phyloP scores from a whole-genome alignment of 2,329 filamentous ascomycete species.

The Colletotrichum aenigma region DNA sequence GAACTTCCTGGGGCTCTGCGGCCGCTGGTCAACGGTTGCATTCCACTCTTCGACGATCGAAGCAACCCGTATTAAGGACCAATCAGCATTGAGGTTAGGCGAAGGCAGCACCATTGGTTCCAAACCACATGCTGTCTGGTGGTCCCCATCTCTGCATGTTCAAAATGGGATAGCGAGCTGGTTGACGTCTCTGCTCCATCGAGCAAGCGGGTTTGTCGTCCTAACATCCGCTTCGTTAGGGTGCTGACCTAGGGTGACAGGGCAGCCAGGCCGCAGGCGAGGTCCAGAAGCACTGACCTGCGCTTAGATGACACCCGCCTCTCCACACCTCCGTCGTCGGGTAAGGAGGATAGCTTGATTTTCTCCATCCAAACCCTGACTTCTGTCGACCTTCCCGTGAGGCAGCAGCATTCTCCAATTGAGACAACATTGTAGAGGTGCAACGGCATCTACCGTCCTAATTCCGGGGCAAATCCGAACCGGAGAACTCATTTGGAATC shows the following conservation, averaged over 20 bases:
- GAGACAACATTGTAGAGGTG: neutral
- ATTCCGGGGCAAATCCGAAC: neutral
- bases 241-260: neutral
- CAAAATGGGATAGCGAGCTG: neutral
- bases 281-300: neutral
- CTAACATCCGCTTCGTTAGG: neutral
- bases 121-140: neutral
- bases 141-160: neutral
- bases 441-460: neutral
- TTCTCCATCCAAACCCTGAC: neutral
- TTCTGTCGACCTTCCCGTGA: neutral
- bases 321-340: neutral
- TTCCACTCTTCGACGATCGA: neutral
- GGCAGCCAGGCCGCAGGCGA: neutral
- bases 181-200: neutral
- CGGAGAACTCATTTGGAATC: neutral
- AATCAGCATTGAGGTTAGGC: neutral
- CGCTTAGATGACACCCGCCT: neutral
- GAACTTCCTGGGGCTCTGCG: constrained; percentile 5
- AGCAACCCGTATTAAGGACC: neutral
- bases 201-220: neutral
- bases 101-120: neutral
- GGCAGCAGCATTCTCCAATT: neutral
- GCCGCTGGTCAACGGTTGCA: neutral
- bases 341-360: neutral